Evolutionary conservation across 2,329 filamentous ascomycete species (phyloP), one percentile per base, ranked within the genome.

Genomic region (Claviceps citrina): DNA sequence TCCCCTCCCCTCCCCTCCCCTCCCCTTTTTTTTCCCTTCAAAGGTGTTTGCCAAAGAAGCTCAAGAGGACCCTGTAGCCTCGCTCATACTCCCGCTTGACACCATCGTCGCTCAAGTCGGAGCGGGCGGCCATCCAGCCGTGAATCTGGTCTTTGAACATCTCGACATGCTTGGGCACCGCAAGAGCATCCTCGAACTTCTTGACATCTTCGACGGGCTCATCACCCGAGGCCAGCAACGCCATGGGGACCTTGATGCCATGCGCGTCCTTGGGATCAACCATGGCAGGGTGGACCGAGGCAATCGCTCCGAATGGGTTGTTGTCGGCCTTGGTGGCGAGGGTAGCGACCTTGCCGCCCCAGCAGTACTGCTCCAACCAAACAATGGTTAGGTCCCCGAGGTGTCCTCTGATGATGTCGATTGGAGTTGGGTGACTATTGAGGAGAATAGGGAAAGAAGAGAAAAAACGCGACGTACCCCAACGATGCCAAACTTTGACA

Each of bases 111-210:
- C 66, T 62, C 24, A 83, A 60, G 51, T 81, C 62, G 0, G 70
- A 66, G 20, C 78, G 69, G 1, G 79, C 78, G 1, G 73, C 76
- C 79, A 83, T 84, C 77, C 78, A 84, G 33, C 79, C 79, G 58
- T 84, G 79, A 52, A 77, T 68, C 66, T 81, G 78, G 51, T 75
- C 75, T 19, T 51, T 50, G 51, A 81, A 83, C n/a, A 56, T 75
- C 63, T 83, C 77, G 39, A 81, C 69, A 46, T 76, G 67, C 51
- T 76, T 74, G 43, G 70, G 59, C 2, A 62, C 68, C 22, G 59
- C 62, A 38, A 81, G 64, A 8, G 61, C 62, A n/a, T 62, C 56
- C 53, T 72, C 65, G 45, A 73, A 76, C 53, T 71, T 63, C 55
- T 72, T 61, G 31, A 78, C 70, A 30, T 65, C 66, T 3, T 71